Percentiles rank a stretch among this genome's conserved stretches.
Conservation (phyloP, 495 filamentous ascomycete species). For the Cercophora sp. region DNA sequence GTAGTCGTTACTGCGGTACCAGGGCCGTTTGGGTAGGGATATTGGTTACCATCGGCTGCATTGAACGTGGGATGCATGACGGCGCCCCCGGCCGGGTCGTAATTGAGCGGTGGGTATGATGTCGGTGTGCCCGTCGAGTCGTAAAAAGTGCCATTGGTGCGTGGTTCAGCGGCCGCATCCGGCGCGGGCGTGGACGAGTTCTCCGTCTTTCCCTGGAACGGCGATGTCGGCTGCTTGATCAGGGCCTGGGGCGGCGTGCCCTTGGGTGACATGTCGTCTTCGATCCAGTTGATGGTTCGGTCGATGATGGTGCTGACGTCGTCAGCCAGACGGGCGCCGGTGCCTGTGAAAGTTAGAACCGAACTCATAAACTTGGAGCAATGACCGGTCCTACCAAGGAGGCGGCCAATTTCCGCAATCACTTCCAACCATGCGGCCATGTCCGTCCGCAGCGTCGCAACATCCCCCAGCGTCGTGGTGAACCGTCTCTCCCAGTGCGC, state of each 20-base stretch:
- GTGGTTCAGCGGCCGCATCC: constrained; percentile 11
- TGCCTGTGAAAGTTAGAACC: constrained; percentile 19
- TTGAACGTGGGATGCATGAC: too few relatives aligned
- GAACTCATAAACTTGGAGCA: not conserved
- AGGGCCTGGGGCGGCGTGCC: constrained; percentile 10
- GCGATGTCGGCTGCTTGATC: constrained; percentile 14
- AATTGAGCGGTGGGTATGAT: constrained; percentile 23
- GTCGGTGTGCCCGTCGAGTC: constrained; percentile 12
- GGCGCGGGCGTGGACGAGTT: constrained; percentile 1
- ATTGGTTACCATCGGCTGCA: too few relatives aligned
- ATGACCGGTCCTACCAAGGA: constrained; percentile 51
- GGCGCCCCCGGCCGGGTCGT: constrained; percentile 11
- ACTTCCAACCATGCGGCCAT: constrained; percentile 67
- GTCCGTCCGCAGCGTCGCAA: constrained; percentile 56
- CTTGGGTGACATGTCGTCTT: constrained; percentile 35
- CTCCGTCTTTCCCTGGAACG: constrained; percentile 8
- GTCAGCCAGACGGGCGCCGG: constrained; percentile 31
- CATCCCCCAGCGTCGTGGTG: constrained; percentile 49
- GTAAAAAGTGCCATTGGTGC: constrained; percentile 28
- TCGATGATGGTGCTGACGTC: constrained; percentile 39
- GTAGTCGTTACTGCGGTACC: constrained; percentile 11
- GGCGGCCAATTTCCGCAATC: constrained; percentile 58
- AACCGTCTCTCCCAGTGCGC: constrained; percentile 62
- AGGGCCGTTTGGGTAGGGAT: constrained; percentile 27
- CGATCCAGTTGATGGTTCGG: constrained; percentile 42